Base-by-base conservation (phyloP, 805 yeast genomes). In the Candida golubevii region DNA sequence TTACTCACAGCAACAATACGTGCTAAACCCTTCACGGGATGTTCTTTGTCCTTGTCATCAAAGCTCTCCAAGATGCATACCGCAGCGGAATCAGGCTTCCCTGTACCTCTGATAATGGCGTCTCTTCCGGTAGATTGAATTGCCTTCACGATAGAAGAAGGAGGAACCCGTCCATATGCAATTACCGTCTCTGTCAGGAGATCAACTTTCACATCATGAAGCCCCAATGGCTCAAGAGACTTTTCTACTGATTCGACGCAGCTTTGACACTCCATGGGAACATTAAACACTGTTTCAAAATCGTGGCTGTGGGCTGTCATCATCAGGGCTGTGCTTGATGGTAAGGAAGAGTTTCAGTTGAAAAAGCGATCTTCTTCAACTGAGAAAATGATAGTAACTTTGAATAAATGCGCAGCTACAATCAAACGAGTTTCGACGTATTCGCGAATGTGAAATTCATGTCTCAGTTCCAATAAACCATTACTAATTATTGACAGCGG, bases 51-150 rank as follows among this genome's bases (percentile, higher is more conserved):
- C 26, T 65, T 66, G 2, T 68, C 66, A 39, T 71, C 78, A 55
- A 83, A 85, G 14, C 85, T 75, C 60, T 91, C 98, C 45, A 90
- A 65, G 38, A 90, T 90, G 52, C 93, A 81, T 29, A 90, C 98
- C 0, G 96, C 97, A 0, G 97, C 96, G 14, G 86, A 77, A 61
- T 90, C 83, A 13, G 95, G 83, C 45, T 71, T 75, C 3, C 97
- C 97, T 0, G 96, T 80, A 7, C 98, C 98, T 47, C 98, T 74
- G 23, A 91, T 84, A 51, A 91, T 87, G 4, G 96, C 96, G 58
- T 91, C 97, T 51, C 81, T 78, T 1, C 97, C 97, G 3, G 83
- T 80, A 1, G 58, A 58, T 61, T 85, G 90, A 45, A 91, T 78
- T 0, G 85, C 78, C 41, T 67, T 67, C 33, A 89, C 82, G 33